Base-by-base conservation (phyloP, 306 rosid species). In the Dryas octopetala region DNA sequence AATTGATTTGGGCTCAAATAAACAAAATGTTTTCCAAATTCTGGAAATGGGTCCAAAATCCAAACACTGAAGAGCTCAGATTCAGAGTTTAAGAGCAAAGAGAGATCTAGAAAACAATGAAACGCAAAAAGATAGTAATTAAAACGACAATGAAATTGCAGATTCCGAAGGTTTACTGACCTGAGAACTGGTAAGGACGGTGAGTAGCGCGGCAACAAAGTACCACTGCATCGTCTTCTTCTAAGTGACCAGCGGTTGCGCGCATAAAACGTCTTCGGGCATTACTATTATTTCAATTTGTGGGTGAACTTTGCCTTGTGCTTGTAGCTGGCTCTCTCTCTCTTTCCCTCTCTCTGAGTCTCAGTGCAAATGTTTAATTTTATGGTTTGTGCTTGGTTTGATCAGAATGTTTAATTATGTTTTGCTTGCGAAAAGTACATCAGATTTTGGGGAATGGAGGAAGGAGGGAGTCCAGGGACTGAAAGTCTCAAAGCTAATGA, bases 111-210 rank as follows among this genome's bases (percentile, higher is more conserved):
- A 46, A 28, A 43, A 45, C 10, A 19, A 28, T 50, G n/a, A 48
- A 68, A 69, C 1, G 32, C 51, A 52, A 65, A 1, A 49, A 9
- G 62, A 16, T 47, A 15, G 47, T 28, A 16, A 45, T 32, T 32
- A 14, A 8, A 4, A 26, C 11, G 59, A 15, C 41, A 47, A 4
- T 1, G 13, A 66, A 74, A 60, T 19, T 45, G 55, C 9, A 9
- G n/a, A 11, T 26, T 51, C 51, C 65, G n/a, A 48, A 67, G 58
- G 46, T 67, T 48, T 23, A 41, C 82, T 17, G 74, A 87, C 91
- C 91, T 87, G 91, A 28, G 91, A 87, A 74, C 91, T 87, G 68
- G 91, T 87, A 61, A 87, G 91, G 62, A 85, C 64, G 48, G 91
- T 87, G 85, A 87, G 91, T 16, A 87, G 80, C 64, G 80, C 79